Conservation (phyloP, 768 basidiomycete species). For the Lactifluus echinatus region DNA sequence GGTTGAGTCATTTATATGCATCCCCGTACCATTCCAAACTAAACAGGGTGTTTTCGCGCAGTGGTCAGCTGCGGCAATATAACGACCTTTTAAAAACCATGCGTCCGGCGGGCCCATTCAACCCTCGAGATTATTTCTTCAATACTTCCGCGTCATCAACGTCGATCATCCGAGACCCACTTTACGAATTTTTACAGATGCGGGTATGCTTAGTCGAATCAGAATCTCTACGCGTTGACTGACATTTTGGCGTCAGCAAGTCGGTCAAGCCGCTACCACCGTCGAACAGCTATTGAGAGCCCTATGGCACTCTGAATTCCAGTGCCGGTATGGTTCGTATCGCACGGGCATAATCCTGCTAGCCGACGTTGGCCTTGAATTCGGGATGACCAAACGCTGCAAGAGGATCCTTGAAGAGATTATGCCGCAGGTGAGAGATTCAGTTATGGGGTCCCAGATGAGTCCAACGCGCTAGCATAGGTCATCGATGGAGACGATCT, state of each 20-base stretch:
- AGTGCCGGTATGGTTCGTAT: conserved; percentile 57
- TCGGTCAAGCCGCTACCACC: conserved; percentile 50
- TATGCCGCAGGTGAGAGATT: conserved; percentile 60
- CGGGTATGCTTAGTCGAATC: conserved; percentile 26
- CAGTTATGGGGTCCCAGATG: background rate
- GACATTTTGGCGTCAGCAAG: conserved; percentile 36
- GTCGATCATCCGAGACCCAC: conserved; percentile 34
- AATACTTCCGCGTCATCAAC: conserved; percentile 28
- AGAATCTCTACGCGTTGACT: background rate
- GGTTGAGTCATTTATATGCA: conserved; percentile 32
- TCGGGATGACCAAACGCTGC: conserved; percentile 62
- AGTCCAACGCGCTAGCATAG: conserved; percentile 29
- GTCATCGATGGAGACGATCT: conserved; percentile 62
- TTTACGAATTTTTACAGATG: conserved; percentile 36
- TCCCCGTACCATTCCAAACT: background rate
- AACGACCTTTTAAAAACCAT: conserved; percentile 56
- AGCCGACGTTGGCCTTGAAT: conserved; percentile 72
- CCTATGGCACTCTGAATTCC: conserved; percentile 75
- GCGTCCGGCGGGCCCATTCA: conserved; percentile 47
- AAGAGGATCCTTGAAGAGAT: conserved; percentile 63
- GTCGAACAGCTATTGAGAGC: conserved; percentile 62
- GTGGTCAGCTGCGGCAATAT: conserved; percentile 58
- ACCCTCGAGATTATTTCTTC: conserved; percentile 50
- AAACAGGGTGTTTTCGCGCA: conserved; percentile 23
- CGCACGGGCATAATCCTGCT: conserved; percentile 62